A percentile compares a stretch with the other conserved stretches of the same genome.
Conservation (phyloP, 805 yeast genomes). For the Ogataea pini region DNA sequence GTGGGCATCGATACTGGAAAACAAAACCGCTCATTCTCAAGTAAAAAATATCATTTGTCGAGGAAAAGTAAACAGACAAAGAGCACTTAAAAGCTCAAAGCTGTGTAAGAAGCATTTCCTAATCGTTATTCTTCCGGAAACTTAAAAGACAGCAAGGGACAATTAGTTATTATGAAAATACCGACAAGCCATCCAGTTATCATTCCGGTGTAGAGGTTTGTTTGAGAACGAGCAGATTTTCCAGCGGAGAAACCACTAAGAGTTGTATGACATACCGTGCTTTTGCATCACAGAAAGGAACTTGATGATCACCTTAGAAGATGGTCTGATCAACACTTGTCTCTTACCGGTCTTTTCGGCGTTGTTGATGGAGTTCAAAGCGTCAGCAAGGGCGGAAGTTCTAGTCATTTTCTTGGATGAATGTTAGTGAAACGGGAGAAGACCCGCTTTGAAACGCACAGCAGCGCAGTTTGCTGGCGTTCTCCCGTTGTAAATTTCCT, state of each 20-base stretch:
- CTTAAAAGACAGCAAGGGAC: constrained; percentile 98
- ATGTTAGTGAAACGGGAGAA: constrained; percentile 31
- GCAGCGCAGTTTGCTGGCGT: not conserved
- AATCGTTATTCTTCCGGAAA: constrained; percentile 76
- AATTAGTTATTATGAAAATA: constrained; percentile 37
- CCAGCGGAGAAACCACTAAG: not conserved
- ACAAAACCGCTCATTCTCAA: constrained; percentile 13
- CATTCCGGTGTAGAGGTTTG: constrained; percentile 68
- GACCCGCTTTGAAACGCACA: not conserved
- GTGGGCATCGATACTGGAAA: not conserved
- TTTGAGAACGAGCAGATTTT: not conserved
- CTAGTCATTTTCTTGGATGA: constrained; percentile 72
- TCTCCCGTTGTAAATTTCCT: constrained; percentile 24
- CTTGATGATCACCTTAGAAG: constrained; percentile 97
- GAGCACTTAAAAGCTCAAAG: constrained; percentile 37
- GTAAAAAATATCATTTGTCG: constrained; percentile 41
- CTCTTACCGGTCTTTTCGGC: constrained; percentile 99
- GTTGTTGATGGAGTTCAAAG: constrained; percentile 96
- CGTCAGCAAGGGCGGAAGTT: constrained; percentile 98
- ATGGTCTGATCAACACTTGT: constrained; percentile 97
- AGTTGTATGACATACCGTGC: constrained; percentile 69
- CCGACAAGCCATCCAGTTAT: constrained; percentile 98
- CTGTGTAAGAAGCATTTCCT: constrained; percentile 67
- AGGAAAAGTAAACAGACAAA: constrained; percentile 67
- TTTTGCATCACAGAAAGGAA: constrained; percentile 96